A percentile compares a stretch with the other conserved stretches of the same genome.
phyloP scores from a whole-genome alignment of 345 rosid species.

The Salix koriyanagi region DNA sequence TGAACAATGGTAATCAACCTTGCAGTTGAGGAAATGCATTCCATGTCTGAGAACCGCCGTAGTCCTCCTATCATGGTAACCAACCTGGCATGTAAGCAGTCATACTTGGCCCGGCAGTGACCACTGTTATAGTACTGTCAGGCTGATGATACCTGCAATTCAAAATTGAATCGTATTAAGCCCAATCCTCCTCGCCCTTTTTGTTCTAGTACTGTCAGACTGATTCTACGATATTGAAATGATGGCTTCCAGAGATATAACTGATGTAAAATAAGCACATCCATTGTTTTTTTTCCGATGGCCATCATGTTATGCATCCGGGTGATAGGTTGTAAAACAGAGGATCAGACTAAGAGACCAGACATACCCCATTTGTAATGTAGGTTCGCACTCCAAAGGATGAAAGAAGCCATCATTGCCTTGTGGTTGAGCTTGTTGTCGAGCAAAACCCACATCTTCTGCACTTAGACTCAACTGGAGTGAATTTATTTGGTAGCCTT shows the following conservation, averaged over 20 bases:
- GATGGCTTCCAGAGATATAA: neutral
- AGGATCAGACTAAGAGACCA: neutral
- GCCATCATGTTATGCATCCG: neutral
- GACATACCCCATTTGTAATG: conserved; percentile 80
- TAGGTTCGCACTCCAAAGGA: conserved; percentile 81
- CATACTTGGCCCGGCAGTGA: conserved; percentile 70
- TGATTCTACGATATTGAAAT: neutral
- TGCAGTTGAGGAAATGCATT: neutral
- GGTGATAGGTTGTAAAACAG: neutral
- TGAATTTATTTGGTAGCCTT: conserved; percentile 71
- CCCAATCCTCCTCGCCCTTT: neutral
- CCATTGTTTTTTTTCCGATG: neutral
- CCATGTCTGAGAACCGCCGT: neutral
- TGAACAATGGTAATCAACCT: neutral
- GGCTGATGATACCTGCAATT: conserved; percentile 66
- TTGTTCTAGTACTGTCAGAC: neutral
- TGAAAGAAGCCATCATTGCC: conserved; percentile 70
- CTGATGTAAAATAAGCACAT: neutral
- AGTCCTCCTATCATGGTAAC: conserved; percentile 51
- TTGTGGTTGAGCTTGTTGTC: conserved; percentile 49
- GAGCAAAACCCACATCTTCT: conserved; percentile 64
- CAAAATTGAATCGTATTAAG: neutral
- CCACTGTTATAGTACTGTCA: conserved; percentile 53
- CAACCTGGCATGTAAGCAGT: conserved; percentile 84
- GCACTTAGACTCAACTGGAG: conserved; percentile 58